Evolutionary conservation across 2,329 filamentous ascomycete species (phyloP).

Genomic region (Exserohilum turcica): DNA sequence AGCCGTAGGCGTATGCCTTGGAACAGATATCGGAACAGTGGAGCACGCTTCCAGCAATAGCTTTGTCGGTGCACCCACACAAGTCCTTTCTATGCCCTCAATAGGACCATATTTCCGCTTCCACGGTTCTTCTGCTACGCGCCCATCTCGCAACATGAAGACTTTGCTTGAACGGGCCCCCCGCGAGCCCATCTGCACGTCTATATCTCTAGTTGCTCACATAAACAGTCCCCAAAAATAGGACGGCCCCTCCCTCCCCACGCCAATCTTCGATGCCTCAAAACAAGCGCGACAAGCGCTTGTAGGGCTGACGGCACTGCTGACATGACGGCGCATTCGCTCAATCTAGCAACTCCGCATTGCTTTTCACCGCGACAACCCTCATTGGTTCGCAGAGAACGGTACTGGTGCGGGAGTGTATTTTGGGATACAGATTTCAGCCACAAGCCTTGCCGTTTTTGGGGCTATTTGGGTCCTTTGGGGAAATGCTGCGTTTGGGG

Average conservation of each 20-base stretch:
- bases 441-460: background rate
- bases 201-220: conserved; percentile 13
- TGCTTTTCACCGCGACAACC: background rate
- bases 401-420: conserved; percentile 1
- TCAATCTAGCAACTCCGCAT: conserved; percentile 4
- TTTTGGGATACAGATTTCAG: conserved; percentile 15
- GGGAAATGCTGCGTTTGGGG: conserved; percentile 2
- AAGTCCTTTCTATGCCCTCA: conserved; percentile 1
- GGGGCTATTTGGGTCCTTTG: conserved; percentile 9
- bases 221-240: conserved; percentile 39
- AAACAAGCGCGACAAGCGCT: conserved; percentile 38
- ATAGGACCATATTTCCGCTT: background rate
- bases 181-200: conserved; percentile 17
- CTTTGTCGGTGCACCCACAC: background rate
- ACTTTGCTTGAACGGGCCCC: background rate
- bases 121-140: conserved; percentile 4
- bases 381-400: background rate
- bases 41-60: background rate
- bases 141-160: conserved; percentile 14
- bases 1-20: background rate
- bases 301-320: conserved; percentile 32
- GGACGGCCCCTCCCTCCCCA: conserved; percentile 4
- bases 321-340: conserved; percentile 10
- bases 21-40: background rate
- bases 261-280: no score